Base-by-base conservation (phyloP, 805 yeast genomes). In the Schwanniomyces occidentalis region DNA sequence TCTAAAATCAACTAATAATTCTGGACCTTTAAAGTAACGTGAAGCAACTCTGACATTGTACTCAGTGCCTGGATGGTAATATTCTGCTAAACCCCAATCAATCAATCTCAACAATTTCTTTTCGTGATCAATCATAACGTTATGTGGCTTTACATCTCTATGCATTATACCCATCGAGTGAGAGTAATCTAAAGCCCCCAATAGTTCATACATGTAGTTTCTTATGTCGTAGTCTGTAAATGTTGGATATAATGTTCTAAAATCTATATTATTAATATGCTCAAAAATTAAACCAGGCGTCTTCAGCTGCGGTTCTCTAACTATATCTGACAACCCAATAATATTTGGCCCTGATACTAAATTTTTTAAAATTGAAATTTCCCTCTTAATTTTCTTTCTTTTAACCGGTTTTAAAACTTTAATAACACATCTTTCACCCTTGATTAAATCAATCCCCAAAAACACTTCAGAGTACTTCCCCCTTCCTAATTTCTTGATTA, bases 131-230 rank as follows among this genome's bases (percentile, higher is more conserved):
- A 88, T 88, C 95, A 88, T 88, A 27, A 88, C 87, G 54, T 88
- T 88, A 59, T 88, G 96, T 8, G 96, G 96, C 57, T 88, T 88
- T 32, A 88, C 96, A 61, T 88, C 96, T 56, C 96, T 72, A 61
- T 88, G 96, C 83, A 88, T 88, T 45, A 90, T 87, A 23, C 97
- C 97, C 82, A 85, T 85, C 5, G 95, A 84, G 65, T 90, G 97
- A 35, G 87, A 82, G 60, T 75, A 89, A 64, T 90, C 95, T 44
- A 90, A 71, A 0, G 96, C 96, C 38, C 70, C 74, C 50, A 90
- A 71, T 45, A 90, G 69, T 63, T 89, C 93, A 45, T 72, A 80
- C 77, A 90, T 86, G 63, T 90, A 90, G 63, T 62, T 87, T 46
- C 87, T 77, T 46, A 89, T 82, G 56, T 90, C 96, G 34, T 65